These are phyloP conservation scores for Tilletia horrida DNA, from an alignment of 1,284 basidiomycete genomes.

Conservation along the genomic window DNA sequence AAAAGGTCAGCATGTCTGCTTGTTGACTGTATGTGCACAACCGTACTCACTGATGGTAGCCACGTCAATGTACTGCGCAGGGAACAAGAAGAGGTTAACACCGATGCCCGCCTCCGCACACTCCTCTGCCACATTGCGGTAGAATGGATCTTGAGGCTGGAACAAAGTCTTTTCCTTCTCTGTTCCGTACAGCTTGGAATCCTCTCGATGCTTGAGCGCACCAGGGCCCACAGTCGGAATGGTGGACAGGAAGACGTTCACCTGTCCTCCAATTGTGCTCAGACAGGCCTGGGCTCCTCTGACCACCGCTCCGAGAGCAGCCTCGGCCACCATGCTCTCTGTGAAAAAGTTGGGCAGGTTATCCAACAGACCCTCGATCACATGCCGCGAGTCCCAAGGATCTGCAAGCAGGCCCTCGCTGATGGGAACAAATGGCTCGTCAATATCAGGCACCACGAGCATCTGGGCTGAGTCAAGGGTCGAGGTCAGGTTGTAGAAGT, in stretches of 20 bases:
- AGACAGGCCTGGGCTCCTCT: constrained; percentile 63
- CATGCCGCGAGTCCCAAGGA: constrained; percentile 66
- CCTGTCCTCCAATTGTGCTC: constrained; percentile 78
- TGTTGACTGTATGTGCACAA: background rate
- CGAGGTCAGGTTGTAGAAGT: constrained; percentile 87
- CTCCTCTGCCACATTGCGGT: constrained; percentile 79
- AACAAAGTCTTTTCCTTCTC: constrained; percentile 84
- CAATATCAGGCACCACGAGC: constrained; percentile 80
- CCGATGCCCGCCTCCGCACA: constrained; percentile 85
- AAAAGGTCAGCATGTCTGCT: constrained; percentile 4
- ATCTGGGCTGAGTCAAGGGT: constrained; percentile 64
- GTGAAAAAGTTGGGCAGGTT: constrained; percentile 68
- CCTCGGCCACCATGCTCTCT: constrained; percentile 60
- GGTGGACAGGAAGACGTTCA: constrained; percentile 75
- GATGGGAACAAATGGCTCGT: constrained; percentile 86
- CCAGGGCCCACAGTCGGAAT: constrained; percentile 78
- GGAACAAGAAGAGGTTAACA: constrained; percentile 83
- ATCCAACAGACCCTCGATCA: constrained; percentile 67
- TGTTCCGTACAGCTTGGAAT: constrained; percentile 75
- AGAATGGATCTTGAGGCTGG: constrained; percentile 69
- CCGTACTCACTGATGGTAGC: constrained; percentile 70
- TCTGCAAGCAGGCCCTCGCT: constrained; percentile 75
- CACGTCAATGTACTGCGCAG: constrained; percentile 77
- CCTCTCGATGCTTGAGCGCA: constrained; percentile 63
- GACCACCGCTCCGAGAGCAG: constrained; percentile 77